Evolutionary conservation across 805 yeast genomes (phyloP).

Genomic region (Candida morakotiae): DNA sequence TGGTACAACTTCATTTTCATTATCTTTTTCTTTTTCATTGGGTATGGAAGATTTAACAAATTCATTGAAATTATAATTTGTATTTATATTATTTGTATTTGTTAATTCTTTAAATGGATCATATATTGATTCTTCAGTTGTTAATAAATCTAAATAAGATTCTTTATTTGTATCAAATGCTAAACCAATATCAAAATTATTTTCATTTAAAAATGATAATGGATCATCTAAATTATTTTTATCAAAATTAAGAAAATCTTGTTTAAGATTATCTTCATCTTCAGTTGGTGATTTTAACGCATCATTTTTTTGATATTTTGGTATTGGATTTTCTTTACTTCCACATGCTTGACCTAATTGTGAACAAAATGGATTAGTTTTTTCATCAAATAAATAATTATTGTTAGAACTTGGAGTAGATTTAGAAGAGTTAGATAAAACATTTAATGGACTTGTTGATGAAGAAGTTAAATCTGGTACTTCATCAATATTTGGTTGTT

Average conservation of each 20-base stretch:
- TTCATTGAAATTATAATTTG: slow-evolving; percentile 35
- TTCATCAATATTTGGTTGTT: slow-evolving; percentile 3
- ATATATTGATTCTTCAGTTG: slow-evolving; percentile 53
- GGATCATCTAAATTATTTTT: slow-evolving; percentile 29
- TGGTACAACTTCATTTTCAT: slow-evolving; percentile 54
- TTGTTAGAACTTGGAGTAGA: slow-evolving; percentile 13
- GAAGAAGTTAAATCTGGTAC: slow-evolving; percentile 36
- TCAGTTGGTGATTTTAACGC: slow-evolving; percentile 14
- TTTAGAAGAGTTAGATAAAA: slow-evolving; percentile 26
- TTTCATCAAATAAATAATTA: slow-evolving; percentile 51
- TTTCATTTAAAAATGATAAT: slow-evolving; percentile 43
- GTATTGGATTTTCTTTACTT: slow-evolving; percentile 62
- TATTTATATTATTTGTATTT: slow-evolving; percentile 14
- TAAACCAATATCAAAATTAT: slow-evolving; percentile 50
- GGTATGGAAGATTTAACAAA: slow-evolving; percentile 30
- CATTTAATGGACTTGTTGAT: slow-evolving; percentile 35
- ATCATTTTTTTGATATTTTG: slow-evolving; percentile 33
- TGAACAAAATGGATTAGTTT: slow-evolving; percentile 70
- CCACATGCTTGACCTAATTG: slow-evolving; percentile 83
- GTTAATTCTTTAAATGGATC: slow-evolving; percentile 43
- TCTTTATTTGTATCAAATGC: slow-evolving; percentile 38
- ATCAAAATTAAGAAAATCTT: slow-evolving; percentile 10
- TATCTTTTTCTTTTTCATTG: slow-evolving; percentile 20
- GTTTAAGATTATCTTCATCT: not conserved
- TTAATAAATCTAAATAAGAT: slow-evolving; percentile 29